These are phyloP conservation scores for Pluteus cervinus DNA, from an alignment of 768 basidiomycete species.

Conservation along the genomic window DNA sequence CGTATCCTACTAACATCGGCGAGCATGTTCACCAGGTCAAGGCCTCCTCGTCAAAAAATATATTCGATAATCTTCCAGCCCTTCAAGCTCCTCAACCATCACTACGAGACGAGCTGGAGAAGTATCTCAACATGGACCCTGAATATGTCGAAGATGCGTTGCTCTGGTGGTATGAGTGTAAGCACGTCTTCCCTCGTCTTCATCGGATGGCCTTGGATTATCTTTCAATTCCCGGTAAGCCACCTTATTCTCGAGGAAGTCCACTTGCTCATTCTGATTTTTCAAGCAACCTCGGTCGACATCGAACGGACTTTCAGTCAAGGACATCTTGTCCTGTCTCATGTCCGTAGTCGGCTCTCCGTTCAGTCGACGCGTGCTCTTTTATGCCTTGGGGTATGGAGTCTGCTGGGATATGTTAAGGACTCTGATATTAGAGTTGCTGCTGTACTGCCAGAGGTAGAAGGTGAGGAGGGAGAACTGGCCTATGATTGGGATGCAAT, in stretches of 20 bases:
- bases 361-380: conserved; percentile 19
- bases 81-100: conserved; percentile 1
- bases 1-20: too few relatives aligned
- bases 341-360: conserved; percentile 17
- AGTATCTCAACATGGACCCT: conserved; percentile 1
- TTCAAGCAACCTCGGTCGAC: conserved; percentile 8
- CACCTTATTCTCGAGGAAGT: background rate
- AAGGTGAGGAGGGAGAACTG: too few relatives aligned
- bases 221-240: conserved; percentile 1
- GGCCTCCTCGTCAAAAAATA: too few relatives aligned
- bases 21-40: too few relatives aligned
- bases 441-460: too few relatives aligned
- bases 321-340: conserved; percentile 19
- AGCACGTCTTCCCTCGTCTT: conserved; percentile 1
- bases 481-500: too few relatives aligned
- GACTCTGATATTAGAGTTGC: conserved; percentile 9
- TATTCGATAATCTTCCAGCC: conserved; percentile 3
- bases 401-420: conserved; percentile 10
- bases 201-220: conserved; percentile 2
- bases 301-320: conserved; percentile 17
- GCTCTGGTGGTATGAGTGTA: conserved; percentile 3
- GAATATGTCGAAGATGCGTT: conserved; percentile 1
- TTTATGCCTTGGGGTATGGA: conserved; percentile 26
- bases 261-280: background rate
- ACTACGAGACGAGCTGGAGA: conserved; percentile 1